These are phyloP conservation scores for Chrysophaeum taylorii DNA, from an alignment of 352 stramenopile species.

Conservation along the genomic window DNA sequence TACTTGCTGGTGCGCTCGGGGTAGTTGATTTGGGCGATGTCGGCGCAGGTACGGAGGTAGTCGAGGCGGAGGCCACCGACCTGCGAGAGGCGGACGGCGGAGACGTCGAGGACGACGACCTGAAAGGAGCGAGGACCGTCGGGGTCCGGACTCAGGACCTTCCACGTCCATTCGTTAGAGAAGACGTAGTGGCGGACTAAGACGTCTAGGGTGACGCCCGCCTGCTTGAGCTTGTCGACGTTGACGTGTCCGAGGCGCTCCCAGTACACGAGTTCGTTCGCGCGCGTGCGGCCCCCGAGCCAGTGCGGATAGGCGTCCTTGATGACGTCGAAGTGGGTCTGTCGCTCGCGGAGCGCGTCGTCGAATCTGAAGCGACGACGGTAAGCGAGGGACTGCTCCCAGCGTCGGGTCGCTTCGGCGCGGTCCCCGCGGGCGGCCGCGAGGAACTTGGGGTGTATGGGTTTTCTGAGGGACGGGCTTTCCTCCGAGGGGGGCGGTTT, in stretches of 20 bases:
- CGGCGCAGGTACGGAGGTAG: not conserved
- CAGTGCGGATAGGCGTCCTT: constrained; percentile 17
- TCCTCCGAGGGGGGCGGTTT: too few relatives aligned
- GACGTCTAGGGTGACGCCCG: constrained; percentile 9
- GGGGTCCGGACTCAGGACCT: not conserved
- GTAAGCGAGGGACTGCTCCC: constrained; percentile 9
- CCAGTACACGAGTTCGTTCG: constrained; percentile 9
- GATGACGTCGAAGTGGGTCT: constrained; percentile 12
- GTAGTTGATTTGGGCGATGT: constrained; percentile 16
- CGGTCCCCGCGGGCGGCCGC: not conserved
- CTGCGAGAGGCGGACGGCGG: not conserved
- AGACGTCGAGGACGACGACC: constrained; percentile 17
- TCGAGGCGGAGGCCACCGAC: not conserved
- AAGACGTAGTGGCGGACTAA: constrained; percentile 18
- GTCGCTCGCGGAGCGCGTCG: not conserved
- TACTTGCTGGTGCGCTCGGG: constrained; percentile 3
- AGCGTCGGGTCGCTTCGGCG: not conserved
- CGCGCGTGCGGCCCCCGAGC: not conserved
- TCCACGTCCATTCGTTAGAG: constrained; percentile 16
- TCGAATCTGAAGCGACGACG: not conserved
- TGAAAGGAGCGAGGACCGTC: not conserved
- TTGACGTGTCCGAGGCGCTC: constrained; percentile 17
- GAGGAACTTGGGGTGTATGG: too few relatives aligned
- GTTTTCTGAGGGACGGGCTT: too few relatives aligned
- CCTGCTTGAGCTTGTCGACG: not conserved